A percentile compares a stretch with the other conserved stretches of the same genome.
Conservation (phyloP, 768 basidiomycete genomes). For the Cystofilobasidium macerans region DNA sequence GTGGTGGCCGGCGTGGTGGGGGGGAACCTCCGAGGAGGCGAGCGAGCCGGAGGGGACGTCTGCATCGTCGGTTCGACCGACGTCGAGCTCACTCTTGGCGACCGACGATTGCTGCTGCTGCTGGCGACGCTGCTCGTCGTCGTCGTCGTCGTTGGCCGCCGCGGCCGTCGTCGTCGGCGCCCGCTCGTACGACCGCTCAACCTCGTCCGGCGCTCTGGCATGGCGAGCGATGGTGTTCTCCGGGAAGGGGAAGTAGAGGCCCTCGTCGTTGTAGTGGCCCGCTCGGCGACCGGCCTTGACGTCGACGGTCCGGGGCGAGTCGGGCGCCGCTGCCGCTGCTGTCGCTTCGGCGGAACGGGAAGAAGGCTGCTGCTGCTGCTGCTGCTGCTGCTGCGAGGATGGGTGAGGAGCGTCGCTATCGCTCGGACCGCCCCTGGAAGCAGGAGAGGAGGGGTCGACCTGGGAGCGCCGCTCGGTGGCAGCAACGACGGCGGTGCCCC, state of each 20-base stretch:
- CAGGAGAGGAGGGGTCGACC: neutral
- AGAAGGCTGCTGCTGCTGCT: too few species aligned
- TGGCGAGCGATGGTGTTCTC: constrained; percentile 33
- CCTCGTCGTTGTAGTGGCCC: neutral
- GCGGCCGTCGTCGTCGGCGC: neutral
- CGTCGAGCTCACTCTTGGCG: too few species aligned
- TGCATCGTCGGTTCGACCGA: too few species aligned
- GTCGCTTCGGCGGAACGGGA: too few species aligned
- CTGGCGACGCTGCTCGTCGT: constrained; percentile 28
- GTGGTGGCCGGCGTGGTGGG: too few species aligned
- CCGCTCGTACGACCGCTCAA: constrained; percentile 30
- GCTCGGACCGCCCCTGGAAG: too few species aligned
- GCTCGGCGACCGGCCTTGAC: constrained; percentile 1
- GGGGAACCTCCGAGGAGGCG: too few species aligned
- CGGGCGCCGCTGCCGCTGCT: too few species aligned
- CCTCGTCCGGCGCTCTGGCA: constrained; percentile 29
- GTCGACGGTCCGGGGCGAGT: neutral
- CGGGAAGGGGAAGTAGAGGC: constrained; percentile 33
- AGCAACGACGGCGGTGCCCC: neutral
- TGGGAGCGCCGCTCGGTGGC: neutral
- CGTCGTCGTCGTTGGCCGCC: constrained; percentile 13
- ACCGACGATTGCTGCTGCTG: too few species aligned
- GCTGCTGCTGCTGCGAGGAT: too few species aligned
- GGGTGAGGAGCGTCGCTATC: too few species aligned
- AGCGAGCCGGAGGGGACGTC: too few species aligned